Evolutionary conservation across 257 asterid genomes (phyloP).

Genomic region (Solanum corneliomulleri): DNA sequence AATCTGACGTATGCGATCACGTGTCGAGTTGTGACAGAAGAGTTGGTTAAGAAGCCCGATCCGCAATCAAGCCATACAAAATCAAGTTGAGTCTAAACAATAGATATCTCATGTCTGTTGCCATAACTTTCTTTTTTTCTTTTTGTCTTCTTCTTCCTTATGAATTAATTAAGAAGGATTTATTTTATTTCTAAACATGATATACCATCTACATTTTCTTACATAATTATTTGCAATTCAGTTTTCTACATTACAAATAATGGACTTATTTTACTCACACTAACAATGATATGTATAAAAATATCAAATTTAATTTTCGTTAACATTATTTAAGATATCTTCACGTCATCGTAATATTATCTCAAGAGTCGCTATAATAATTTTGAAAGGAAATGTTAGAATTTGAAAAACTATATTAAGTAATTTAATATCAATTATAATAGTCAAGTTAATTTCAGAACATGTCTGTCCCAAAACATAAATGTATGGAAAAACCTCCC

Average conservation of each 20-base stretch:
- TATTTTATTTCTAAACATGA: not conserved
- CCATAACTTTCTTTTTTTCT: too few relatives aligned
- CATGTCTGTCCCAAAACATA: not conserved
- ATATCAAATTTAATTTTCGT: not conserved
- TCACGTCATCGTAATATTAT: not conserved
- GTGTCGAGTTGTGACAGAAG: too few relatives aligned
- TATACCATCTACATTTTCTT: not conserved
- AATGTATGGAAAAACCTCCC: not conserved
- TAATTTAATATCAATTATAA: not conserved
- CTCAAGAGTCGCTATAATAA: not conserved
- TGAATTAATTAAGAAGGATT: not conserved
- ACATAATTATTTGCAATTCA: not conserved
- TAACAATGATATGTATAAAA: not conserved
- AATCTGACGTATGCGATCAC: fast-evolving
- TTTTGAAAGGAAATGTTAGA: not conserved
- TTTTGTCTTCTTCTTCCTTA: not conserved
- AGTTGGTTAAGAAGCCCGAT: too few relatives aligned
- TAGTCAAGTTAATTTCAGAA: not conserved
- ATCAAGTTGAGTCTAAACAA: too few relatives aligned
- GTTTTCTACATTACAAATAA: not conserved
- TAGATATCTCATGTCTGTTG: too few relatives aligned
- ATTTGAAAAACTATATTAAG: not conserved
- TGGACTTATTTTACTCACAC: not conserved
- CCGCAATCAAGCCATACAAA: too few relatives aligned
- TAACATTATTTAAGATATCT: too few relatives aligned